phyloP scores from a whole-genome alignment of 225 moss, liverwort and hornwort species.

The Marchantia paleacea region DNA sequence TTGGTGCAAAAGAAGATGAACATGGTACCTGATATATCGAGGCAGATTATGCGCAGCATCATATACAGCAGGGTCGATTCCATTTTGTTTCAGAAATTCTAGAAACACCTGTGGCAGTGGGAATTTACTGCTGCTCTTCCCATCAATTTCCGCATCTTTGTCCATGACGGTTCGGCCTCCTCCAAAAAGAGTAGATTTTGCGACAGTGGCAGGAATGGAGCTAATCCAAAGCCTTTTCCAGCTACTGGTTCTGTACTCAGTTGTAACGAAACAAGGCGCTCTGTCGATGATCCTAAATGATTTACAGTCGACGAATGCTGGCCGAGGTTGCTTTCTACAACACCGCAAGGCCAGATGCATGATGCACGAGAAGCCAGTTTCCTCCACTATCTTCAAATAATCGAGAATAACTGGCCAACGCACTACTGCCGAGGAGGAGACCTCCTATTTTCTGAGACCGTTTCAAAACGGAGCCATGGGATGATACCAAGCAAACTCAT shows the following conservation, averaged over 20 bases:
- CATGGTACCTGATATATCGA: constrained; percentile 77
- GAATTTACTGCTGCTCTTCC: constrained; percentile 23
- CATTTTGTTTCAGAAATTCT: constrained; percentile 62
- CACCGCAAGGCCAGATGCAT: constrained; percentile 16
- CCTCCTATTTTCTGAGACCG: no score
- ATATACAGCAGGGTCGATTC: constrained; percentile 72
- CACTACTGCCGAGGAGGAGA: no score
- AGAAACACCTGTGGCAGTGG: constrained; percentile 66
- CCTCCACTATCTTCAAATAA: not conserved
- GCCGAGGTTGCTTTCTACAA: constrained; percentile 5
- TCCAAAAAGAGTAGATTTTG: not conserved
- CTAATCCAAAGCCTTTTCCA: not conserved
- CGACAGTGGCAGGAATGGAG: not conserved
- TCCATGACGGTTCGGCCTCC: constrained; percentile 7
- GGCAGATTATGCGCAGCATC: constrained; percentile 66
- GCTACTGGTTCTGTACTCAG: not conserved
- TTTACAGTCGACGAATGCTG: not conserved
- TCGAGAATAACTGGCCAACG: no score
- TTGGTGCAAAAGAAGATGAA: not conserved
- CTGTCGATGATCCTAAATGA: not conserved
- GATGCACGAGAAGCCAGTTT: not conserved
- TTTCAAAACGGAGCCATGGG: no score
- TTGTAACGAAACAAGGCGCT: not conserved
- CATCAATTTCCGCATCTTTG: constrained; percentile 27
- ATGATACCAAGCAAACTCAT: no score